Percentiles rank a stretch among this genome's conserved stretches.
Evolutionary conservation across 2,329 filamentous ascomycete species (phyloP).

Genomic region (Fusarium lyarnte): DNA sequence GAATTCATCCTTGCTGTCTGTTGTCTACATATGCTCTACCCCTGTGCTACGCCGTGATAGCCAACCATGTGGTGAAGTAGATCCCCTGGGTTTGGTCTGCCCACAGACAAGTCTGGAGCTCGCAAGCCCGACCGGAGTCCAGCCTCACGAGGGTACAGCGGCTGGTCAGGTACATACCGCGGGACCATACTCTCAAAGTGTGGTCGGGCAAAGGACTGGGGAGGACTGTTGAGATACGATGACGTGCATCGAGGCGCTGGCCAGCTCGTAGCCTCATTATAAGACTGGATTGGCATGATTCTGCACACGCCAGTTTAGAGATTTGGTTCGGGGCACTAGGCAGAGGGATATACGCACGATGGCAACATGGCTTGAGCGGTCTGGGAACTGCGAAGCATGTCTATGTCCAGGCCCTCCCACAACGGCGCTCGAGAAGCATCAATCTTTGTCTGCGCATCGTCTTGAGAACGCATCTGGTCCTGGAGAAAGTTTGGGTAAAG

Average conservation of each 20-base stretch:
- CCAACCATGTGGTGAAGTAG: slow-evolving; percentile 9
- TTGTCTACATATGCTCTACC: background rate
- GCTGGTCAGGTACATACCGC: slow-evolving; percentile 11
- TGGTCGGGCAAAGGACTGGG: slow-evolving; percentile 7
- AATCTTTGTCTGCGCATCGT: slow-evolving; percentile 8
- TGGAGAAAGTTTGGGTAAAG: slow-evolving; percentile 8
- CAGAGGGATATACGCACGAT: slow-evolving; percentile 16
- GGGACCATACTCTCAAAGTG: slow-evolving; percentile 4
- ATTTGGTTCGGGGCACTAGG: background rate
- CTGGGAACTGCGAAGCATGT: slow-evolving; percentile 3
- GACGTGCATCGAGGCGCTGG: slow-evolving; percentile 6
- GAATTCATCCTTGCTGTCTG: background rate
- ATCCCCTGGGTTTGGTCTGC: background rate
- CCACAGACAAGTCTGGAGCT: slow-evolving; percentile 11
- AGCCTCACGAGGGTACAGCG: background rate
- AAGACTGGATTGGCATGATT: slow-evolving; percentile 2
- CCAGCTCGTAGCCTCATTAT: slow-evolving; percentile 23
- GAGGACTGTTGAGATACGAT: background rate
- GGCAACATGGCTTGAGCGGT: slow-evolving; percentile 15
- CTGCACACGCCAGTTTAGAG: slow-evolving; percentile 17
- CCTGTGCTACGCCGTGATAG: slow-evolving; percentile 14
- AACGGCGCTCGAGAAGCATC: background rate
- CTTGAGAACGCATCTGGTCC: background rate
- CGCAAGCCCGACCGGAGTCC: slow-evolving; percentile 9
- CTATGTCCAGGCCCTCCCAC: slow-evolving; percentile 5